Evolutionary conservation across 768 basidiomycete genomes (phyloP).

Genomic region (Xerocomus brunneocitrinus): DNA sequence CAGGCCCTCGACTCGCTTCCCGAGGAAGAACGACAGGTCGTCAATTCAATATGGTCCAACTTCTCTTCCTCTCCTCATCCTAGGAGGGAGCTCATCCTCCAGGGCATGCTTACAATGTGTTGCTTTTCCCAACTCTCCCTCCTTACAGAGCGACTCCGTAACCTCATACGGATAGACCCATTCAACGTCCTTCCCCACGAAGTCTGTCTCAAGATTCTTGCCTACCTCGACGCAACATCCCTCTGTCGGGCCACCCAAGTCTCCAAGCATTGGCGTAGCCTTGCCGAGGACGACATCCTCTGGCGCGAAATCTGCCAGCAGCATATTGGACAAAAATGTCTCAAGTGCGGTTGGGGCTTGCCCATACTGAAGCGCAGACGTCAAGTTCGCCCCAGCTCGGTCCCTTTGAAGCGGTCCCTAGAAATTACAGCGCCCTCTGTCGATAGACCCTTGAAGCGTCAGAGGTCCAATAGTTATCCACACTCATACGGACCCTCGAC

Average conservation of each 20-base stretch:
- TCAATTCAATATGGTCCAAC: slow-evolving; percentile 92
- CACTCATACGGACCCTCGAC: not conserved
- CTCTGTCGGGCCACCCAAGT: slow-evolving; percentile 94
- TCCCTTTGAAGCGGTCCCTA: slow-evolving; percentile 38
- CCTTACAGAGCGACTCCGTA: slow-evolving; percentile 84
- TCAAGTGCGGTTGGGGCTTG: slow-evolving; percentile 96
- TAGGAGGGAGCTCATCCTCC: slow-evolving; percentile 88
- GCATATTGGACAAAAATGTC: slow-evolving; percentile 95
- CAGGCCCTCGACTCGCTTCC: slow-evolving; percentile 90
- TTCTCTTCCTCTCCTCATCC: slow-evolving; percentile 94
- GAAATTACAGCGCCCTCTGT: slow-evolving; percentile 28
- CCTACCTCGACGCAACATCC: slow-evolving; percentile 87
- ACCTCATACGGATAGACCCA: slow-evolving; percentile 94
- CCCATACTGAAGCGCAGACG: slow-evolving; percentile 82
- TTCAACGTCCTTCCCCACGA: slow-evolving; percentile 89
- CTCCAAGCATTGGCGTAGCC: slow-evolving; percentile 71
- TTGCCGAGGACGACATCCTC: slow-evolving; percentile 93
- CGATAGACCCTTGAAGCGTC: slow-evolving; percentile 49
- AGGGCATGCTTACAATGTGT: slow-evolving; percentile 97
- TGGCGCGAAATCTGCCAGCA: slow-evolving; percentile 98
- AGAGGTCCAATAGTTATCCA: slow-evolving; percentile 23
- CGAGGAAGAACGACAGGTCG: slow-evolving; percentile 76
- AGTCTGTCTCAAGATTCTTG: slow-evolving; percentile 79
- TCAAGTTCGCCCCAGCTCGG: slow-evolving; percentile 36
- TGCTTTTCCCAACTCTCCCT: slow-evolving; percentile 98